Conservation (phyloP, 805 yeast genomes). For the Ogataea zsoltii region DNA sequence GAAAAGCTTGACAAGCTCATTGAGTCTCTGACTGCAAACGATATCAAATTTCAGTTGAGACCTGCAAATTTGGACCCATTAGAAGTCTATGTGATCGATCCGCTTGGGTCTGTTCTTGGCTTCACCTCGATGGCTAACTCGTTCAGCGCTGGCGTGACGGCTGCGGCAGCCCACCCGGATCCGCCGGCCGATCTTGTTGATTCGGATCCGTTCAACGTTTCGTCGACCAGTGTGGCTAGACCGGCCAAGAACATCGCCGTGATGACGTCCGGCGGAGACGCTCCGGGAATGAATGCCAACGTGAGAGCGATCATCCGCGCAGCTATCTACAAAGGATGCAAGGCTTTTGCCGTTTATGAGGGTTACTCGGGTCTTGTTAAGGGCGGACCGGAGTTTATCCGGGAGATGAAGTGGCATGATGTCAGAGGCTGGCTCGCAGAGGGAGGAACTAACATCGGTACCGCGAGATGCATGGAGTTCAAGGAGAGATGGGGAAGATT, state of each 20-base stretch:
- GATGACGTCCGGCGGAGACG: slow-evolving; percentile 83
- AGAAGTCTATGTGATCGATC: slow-evolving; percentile 78
- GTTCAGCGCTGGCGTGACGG: slow-evolving; percentile 34
- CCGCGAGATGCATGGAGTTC: slow-evolving; percentile 72
- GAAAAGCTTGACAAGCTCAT: slow-evolving; percentile 41
- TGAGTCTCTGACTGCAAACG: slow-evolving; percentile 32
- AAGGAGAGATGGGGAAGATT: slow-evolving; percentile 67
- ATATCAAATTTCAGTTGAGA: slow-evolving; percentile 50
- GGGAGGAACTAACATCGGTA: slow-evolving; percentile 81
- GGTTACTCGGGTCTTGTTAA: slow-evolving; percentile 73
- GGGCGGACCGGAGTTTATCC: slow-evolving; percentile 58
- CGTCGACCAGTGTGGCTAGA: neutral
- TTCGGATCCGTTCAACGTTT: neutral
- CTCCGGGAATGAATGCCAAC: slow-evolving; percentile 80
- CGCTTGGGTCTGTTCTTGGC: slow-evolving; percentile 80
- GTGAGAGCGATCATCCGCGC: slow-evolving; percentile 74
- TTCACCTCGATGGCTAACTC: slow-evolving; percentile 67
- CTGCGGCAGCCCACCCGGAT: slow-evolving; percentile 10
- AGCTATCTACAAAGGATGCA: slow-evolving; percentile 64
- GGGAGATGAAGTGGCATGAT: slow-evolving; percentile 69
- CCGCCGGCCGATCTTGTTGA: neutral
- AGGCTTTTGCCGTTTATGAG: slow-evolving; percentile 67
- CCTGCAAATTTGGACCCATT: slow-evolving; percentile 77
- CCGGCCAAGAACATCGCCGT: slow-evolving; percentile 57
- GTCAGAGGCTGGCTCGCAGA: slow-evolving; percentile 68